Evolutionary conservation across 2,329 filamentous ascomycete species (phyloP).

Genomic region (Pestalotiopsis sp.): DNA sequence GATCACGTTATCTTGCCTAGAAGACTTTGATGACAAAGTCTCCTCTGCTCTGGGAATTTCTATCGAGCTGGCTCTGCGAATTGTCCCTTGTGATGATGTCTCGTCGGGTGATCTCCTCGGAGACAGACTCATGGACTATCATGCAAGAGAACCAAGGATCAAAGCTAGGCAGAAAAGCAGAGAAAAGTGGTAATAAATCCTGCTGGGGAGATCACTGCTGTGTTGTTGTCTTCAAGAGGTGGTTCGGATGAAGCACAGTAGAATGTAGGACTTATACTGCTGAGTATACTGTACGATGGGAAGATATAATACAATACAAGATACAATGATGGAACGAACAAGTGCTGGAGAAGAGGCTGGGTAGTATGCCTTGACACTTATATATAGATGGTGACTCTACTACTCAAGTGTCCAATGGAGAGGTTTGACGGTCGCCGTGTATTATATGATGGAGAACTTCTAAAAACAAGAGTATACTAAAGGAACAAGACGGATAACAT

Average conservation of each 20-base stretch:
- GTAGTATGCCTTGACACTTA: neutral
- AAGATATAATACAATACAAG: neutral
- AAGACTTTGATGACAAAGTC: neutral
- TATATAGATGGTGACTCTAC: neutral
- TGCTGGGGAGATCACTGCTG: neutral
- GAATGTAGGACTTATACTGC: neutral
- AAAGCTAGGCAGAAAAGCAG: neutral
- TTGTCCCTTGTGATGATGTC: conserved; percentile 14
- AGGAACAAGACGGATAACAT: neutral
- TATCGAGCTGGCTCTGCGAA: neutral
- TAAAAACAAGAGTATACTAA: neutral
- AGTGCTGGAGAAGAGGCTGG: neutral
- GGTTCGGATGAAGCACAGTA: neutral
- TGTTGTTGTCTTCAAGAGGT: neutral
- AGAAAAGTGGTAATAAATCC: neutral
- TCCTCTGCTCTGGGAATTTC: neutral
- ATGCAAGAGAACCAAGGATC: neutral
- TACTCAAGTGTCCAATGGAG: neutral
- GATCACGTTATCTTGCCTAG: neutral
- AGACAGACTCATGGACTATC: conserved; percentile 10
- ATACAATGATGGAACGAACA: neutral
- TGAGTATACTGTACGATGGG: neutral
- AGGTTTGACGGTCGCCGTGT: neutral
- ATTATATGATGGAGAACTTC: neutral
- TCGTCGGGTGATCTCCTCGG: neutral